These are phyloP conservation scores for Brassica napus DNA, from an alignment of 345 rosid species.

Conservation along the genomic window DNA sequence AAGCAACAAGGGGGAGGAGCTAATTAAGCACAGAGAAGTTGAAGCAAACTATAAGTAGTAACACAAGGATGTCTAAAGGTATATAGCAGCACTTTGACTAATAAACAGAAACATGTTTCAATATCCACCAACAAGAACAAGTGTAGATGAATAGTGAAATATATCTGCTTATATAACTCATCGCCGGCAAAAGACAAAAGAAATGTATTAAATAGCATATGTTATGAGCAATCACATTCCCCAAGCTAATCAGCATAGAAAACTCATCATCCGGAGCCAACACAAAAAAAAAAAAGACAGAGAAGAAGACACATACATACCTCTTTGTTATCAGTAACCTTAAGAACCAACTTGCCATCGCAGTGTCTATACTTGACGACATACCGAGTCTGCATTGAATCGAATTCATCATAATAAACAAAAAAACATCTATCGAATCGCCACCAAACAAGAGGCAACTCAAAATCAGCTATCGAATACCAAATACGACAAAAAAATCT, in stretches of 20 bases:
- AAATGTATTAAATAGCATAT: not conserved
- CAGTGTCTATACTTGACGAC: constrained; percentile 89
- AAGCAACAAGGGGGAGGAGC: not conserved
- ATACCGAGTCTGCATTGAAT: constrained; percentile 71
- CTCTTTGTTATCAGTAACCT: constrained; percentile 95
- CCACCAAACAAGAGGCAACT: not conserved
- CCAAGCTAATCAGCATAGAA: not conserved
- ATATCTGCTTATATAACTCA: not conserved
- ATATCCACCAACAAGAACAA: not conserved
- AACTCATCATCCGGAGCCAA: not conserved
- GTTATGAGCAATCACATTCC: constrained; percentile 8
- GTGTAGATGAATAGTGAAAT: not conserved
- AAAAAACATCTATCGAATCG: not conserved
- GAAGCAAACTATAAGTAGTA: not conserved
- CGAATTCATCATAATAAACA: not conserved
- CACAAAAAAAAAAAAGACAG: not conserved
- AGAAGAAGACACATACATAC: not conserved
- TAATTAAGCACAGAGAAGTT: not conserved
- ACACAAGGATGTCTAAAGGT: not conserved
- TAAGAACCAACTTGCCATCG: constrained; percentile 93
- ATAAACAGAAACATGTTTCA: constrained; percentile 20
- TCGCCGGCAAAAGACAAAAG: not conserved
- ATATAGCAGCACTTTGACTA: not conserved
- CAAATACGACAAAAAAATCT: not conserved
- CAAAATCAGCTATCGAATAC: not conserved